phyloP scores from a whole-genome alignment of 768 basidiomycete genomes.

The Lyophyllum atratum region DNA sequence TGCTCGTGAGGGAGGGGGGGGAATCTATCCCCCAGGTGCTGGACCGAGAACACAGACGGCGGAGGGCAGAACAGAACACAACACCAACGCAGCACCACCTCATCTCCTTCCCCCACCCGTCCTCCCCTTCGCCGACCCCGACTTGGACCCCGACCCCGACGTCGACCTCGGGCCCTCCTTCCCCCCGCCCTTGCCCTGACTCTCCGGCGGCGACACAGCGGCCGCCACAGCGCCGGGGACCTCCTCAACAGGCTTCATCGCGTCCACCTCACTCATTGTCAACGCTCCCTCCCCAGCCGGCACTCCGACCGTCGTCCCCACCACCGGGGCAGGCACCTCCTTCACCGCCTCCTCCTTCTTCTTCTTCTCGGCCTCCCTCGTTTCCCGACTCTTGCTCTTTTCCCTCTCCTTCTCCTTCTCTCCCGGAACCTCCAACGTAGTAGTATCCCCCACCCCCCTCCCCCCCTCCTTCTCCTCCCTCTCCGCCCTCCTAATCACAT shows the following conservation, averaged over 20 bases:
- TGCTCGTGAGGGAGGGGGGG: no score
- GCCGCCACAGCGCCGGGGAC: background rate
- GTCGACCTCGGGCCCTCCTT: background rate
- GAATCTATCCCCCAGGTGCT: no score
- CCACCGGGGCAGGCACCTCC: no score
- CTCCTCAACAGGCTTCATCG: constrained; percentile 76
- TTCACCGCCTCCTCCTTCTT: constrained; percentile 37
- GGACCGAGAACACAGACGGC: no score
- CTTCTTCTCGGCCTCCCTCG: constrained; percentile 10
- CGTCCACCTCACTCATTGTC: constrained; percentile 45
- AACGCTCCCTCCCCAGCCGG: constrained; percentile 45
- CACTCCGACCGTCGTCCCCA: no score
- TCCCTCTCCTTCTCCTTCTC: background rate
- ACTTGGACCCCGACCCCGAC: background rate
- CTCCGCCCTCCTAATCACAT: constrained; percentile 70
- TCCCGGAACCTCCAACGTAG: background rate
- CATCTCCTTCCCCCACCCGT: no score
- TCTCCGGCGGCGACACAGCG: background rate
- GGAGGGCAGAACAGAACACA: no score
- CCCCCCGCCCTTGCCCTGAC: background rate
- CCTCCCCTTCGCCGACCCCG: no score
- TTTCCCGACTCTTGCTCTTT: background rate
- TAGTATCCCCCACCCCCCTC: constrained; percentile 6
- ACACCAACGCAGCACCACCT: no score
- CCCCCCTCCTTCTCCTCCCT: constrained; percentile 43